Evolutionary conservation across 106 monocot species (phyloP), one percentile per base, ranked within the genome.

Genomic region (Dendrobium huoshanense): DNA sequence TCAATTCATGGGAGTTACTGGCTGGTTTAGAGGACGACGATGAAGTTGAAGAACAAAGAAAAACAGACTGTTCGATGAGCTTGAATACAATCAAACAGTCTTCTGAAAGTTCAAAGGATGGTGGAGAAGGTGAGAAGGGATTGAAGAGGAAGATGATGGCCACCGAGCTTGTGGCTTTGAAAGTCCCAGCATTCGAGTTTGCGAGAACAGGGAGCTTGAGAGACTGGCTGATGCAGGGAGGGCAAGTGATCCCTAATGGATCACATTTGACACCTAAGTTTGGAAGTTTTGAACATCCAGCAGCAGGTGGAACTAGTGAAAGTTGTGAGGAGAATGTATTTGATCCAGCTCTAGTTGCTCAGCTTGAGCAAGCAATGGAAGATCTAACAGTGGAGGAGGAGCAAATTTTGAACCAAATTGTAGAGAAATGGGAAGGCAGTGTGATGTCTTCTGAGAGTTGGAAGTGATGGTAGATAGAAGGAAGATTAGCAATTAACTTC

Each of bases 1-100:
- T 95, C 83, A 80, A 95, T 42, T 27, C 88, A 24, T 87, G 83
- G 81, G 92, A 92, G 47, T 75, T 92, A 76, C 72, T 95, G 74
- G 84, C 85, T 27, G 91, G 83, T 18, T 78, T 88, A 27, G 49
- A 49, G 13, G 76, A 47, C 2, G 24, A 76, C 5, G 49, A 25
- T 2, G 41, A 41, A 76, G 76, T 11, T 0, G 75, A 22, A 47
- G 75, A 19, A 9, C 4, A 24, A 11, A 7, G 5, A 11, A 27
- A 48, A 49, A 17, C n/a, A 76, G 49, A 4, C 19, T 44, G 18
- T 74, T 44, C 43, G 0, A 74, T n/a, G 41, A 74, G 19, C 43
- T 43, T 22, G 74, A 74, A 44, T 44, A 5, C 74, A 37, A 41
- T 70, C 37, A 37, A 61, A 19, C 19, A 61, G 22, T 19, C 9